Base-by-base conservation (phyloP, 495 filamentous ascomycete species). In the Durotheca rogersii region DNA sequence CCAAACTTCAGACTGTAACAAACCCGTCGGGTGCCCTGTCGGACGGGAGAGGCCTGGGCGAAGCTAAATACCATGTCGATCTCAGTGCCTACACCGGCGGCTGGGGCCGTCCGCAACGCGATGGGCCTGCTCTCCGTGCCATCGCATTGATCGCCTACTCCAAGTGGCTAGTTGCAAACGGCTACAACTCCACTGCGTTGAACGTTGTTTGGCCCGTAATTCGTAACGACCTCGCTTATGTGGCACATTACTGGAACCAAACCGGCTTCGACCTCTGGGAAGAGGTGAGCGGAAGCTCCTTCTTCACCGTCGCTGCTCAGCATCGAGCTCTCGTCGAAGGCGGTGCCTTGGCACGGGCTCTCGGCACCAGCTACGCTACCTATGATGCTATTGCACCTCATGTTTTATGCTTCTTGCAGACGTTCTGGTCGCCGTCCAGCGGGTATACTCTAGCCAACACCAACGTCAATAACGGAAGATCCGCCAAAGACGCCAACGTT, bases 201-300 rank as follows among this genome's bases (percentile, higher is more conserved):
- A 51, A 44, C 20, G 47, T 70, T 36, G 71, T 85, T 12, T 85
- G 83, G 79, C 81, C 85, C 3, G 65, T 87, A 17, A 75, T 87
- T 45, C 70, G 75, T 30, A 86, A 86, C 51, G 85, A 88, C 50
- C 74, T 89, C 12, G 70, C 75, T n/a, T 87, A 88, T 53, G 78
- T 86, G 6, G 71, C 81, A 3, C 77, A 87, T 53, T 83, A 88
- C 69, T 90, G 87, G 86, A 82, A 80, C 56, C 69, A 80, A 44
- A 81, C 77, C 16, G 82, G 81, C 21, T 88, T 79, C 46, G 85
- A 89, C 61, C 72, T 89, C 0, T 88, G 85, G 85, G 85, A 88
- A 56, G 85, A 88, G 65, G 77, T 85, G 1, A 64, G 72, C 11
- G 81, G 81, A 35, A 72, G 69, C 37, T 82, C 81, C 4, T 86